These are phyloP conservation scores for Capsicum pubescens DNA, from an alignment of 257 asterid genomes.

Conservation along the genomic window DNA sequence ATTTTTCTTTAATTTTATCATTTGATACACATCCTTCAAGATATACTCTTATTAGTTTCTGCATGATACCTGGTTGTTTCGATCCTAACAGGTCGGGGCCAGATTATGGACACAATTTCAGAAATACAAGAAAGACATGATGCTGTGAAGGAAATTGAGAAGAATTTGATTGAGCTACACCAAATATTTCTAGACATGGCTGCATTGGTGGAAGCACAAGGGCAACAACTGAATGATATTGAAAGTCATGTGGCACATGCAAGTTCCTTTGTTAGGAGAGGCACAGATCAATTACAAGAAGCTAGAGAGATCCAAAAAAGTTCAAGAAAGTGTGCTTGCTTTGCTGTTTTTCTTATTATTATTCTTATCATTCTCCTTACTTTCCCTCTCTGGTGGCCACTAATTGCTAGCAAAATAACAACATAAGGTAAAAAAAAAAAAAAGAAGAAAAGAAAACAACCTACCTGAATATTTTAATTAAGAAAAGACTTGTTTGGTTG, in stretches of 20 bases:
- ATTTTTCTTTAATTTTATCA: neutral
- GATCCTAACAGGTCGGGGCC: constrained; percentile 38
- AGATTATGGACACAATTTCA: constrained; percentile 50
- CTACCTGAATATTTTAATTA: neutral
- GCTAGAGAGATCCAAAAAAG: constrained; percentile 46
- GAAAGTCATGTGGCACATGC: constrained; percentile 55
- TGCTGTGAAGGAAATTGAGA: constrained; percentile 53
- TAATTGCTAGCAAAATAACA: constrained; percentile 17
- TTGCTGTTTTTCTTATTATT: constrained; percentile 41
- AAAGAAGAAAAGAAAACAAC: neutral
- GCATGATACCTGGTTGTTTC: neutral
- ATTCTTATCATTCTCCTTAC: constrained; percentile 37
- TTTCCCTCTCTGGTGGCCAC: constrained; percentile 48
- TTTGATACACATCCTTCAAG: neutral
- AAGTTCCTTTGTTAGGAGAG: constrained; percentile 50
- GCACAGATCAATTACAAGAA: constrained; percentile 45
- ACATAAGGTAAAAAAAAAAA: neutral
- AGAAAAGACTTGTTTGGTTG: neutral
- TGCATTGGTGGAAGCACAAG: constrained; percentile 53
- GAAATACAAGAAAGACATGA: constrained; percentile 56
- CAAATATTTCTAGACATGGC: constrained; percentile 56
- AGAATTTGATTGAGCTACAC: constrained; percentile 48
- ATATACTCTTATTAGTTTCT: neutral
- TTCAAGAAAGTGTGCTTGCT: constrained; percentile 47
- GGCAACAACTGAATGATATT: constrained; percentile 51